Conservation (phyloP, 805 yeast species). For the Candida vaughaniae region DNA sequence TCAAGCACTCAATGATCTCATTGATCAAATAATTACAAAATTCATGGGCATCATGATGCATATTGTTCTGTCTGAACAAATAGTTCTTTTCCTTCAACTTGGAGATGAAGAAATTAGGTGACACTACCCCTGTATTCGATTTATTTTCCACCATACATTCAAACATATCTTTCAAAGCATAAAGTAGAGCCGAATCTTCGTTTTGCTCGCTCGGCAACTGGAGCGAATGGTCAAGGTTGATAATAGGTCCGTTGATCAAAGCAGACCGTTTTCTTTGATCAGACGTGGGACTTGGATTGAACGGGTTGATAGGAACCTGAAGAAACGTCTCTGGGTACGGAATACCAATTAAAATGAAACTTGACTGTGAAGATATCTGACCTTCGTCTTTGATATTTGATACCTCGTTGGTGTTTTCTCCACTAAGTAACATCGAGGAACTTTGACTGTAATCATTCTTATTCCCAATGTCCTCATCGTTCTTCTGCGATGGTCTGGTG, state of each 20-base stretch:
- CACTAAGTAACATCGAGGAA: conserved; percentile 29
- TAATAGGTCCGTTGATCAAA: conserved; percentile 73
- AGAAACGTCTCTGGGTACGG: conserved; percentile 39
- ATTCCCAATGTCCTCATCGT: background rate
- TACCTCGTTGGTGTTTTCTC: background rate
- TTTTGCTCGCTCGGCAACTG: conserved; percentile 35
- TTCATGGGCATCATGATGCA: conserved; percentile 99
- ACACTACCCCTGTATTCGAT: conserved; percentile 75
- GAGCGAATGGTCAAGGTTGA: conserved; percentile 73
- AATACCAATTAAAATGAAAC: conserved; percentile 39
- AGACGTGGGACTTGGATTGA: conserved; percentile 43
- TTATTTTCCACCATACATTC: conserved; percentile 76
- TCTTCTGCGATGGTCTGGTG: conserved; percentile 31
- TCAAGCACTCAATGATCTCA: conserved; percentile 58
- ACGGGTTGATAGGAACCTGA: conserved; percentile 35
- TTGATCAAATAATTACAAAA: conserved; percentile 85
- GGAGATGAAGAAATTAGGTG: conserved; percentile 73
- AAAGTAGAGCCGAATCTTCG: conserved; percentile 35
- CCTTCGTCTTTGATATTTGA: conserved; percentile 19
- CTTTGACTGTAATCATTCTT: conserved; percentile 31
- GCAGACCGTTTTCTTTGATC: conserved; percentile 83
- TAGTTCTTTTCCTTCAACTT: conserved; percentile 80
- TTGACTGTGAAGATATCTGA: conserved; percentile 24
- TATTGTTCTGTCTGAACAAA: conserved; percentile 74
- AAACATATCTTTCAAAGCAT: conserved; percentile 80